Evolutionary conservation across 2,329 filamentous ascomycete species (phyloP).

Genomic region (Lanzia echinophila): DNA sequence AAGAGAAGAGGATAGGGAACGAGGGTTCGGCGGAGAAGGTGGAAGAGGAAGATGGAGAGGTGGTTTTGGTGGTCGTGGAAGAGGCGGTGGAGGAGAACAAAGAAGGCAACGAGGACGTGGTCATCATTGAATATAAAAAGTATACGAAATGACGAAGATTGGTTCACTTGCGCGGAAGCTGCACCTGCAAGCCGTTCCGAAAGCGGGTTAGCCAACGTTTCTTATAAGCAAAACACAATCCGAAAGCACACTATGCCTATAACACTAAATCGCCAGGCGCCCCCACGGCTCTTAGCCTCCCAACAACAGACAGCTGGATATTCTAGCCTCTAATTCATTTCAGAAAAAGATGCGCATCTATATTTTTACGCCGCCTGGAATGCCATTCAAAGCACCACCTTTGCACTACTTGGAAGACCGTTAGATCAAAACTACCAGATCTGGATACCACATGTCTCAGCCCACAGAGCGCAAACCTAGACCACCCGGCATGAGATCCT

Average conservation of each 20-base stretch:
- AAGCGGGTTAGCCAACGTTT: background rate
- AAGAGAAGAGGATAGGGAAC: constrained; percentile 42
- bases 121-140: constrained; percentile 6
- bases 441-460: too few relatives aligned
- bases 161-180: background rate
- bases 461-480: too few relatives aligned
- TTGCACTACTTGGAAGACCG: too few relatives aligned
- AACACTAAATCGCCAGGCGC: background rate
- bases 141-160: background rate
- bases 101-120: constrained; percentile 10
- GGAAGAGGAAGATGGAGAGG: constrained; percentile 23
- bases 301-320: too few relatives aligned
- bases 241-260: background rate
- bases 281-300: too few relatives aligned
- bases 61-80: constrained; percentile 19
- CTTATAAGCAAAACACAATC: background rate
- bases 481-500: too few relatives aligned
- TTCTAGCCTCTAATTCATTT: too few relatives aligned
- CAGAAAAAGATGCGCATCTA: too few relatives aligned
- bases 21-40: constrained; percentile 23
- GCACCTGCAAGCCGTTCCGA: background rate
- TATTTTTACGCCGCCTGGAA: too few relatives aligned
- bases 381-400: too few relatives aligned
- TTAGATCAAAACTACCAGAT: too few relatives aligned
- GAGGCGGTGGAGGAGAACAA: constrained; percentile 21